Evolutionary conservation across 2,329 filamentous ascomycete species (phyloP).

Genomic region (Anisogramma anomala): DNA sequence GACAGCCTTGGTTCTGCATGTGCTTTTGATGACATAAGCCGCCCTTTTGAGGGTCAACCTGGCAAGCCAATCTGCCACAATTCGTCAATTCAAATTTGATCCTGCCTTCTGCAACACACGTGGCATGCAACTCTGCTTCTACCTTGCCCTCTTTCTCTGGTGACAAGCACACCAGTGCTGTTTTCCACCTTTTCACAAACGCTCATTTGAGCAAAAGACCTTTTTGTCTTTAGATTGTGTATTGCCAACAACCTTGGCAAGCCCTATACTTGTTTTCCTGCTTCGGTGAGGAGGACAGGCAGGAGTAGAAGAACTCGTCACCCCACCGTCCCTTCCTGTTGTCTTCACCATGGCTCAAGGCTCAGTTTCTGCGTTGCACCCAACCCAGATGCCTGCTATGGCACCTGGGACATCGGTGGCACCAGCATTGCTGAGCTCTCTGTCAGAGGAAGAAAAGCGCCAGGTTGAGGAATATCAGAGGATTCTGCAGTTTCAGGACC

Average conservation of each 20-base stretch:
- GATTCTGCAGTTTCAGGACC: conserved; percentile 70
- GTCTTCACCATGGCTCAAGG: conserved; percentile 16
- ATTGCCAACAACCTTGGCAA: not conserved
- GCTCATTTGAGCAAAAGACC: too few relatives aligned
- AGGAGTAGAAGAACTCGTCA: not conserved
- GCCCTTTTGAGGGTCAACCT: too few relatives aligned
- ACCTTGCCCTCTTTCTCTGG: too few relatives aligned
- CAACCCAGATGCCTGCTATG: conserved; percentile 2
- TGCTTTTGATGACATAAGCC: too few relatives aligned
- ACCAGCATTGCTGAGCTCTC: conserved; percentile 16
- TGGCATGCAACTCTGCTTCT: too few relatives aligned
- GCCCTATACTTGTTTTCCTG: not conserved
- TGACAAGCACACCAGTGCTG: too few relatives aligned
- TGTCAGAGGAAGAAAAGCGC: conserved; percentile 37
- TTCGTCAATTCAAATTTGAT: too few relatives aligned
- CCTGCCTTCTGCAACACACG: too few relatives aligned
- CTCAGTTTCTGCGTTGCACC: conserved; percentile 11
- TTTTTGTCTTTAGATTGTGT: not conserved
- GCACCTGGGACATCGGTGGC: too few relatives aligned
- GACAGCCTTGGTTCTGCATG: too few relatives aligned
- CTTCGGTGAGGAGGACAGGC: not conserved
- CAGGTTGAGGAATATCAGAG: conserved; percentile 63
- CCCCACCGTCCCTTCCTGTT: not conserved
- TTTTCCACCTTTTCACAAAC: too few relatives aligned
- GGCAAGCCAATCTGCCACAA: too few relatives aligned